Evolutionary conservation across 1,139 yeast species (phyloP).

Genomic region (Hansenula anomala): DNA sequence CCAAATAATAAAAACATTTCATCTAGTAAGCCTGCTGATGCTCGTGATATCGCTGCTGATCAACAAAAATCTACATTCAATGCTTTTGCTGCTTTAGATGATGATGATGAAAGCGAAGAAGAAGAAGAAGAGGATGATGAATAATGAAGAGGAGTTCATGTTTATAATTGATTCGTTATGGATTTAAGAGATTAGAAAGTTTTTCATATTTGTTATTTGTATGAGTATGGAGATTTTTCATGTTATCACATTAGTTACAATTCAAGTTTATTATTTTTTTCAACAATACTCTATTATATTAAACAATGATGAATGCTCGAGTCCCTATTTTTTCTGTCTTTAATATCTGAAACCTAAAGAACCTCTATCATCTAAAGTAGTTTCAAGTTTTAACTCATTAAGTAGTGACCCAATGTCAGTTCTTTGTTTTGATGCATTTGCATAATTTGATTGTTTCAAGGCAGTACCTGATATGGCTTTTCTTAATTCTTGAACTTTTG

Average conservation of each 20-base stretch:
- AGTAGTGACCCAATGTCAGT: slow-evolving; percentile 1
- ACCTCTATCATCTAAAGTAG: slow-evolving; percentile 1
- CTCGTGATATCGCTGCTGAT: slow-evolving; percentile 66
- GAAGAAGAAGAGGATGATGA: slow-evolving; percentile 29
- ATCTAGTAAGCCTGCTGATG: slow-evolving; percentile 67
- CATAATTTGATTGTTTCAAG: background rate
- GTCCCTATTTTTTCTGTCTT: no score
- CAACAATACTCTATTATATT: no score
- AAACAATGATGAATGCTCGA: no score
- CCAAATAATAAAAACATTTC: slow-evolving; percentile 74
- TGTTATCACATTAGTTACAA: no score
- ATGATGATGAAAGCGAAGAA: slow-evolving; percentile 56
- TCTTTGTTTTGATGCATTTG: background rate
- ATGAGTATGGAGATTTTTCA: no score
- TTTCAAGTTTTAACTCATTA: background rate
- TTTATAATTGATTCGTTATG: no score
- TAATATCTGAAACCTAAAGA: background rate
- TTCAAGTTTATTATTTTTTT: no score
- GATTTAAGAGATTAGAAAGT: no score
- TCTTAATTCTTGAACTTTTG: slow-evolving; percentile 44
- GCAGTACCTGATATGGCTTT: slow-evolving; percentile 30
- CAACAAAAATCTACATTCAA: slow-evolving; percentile 63
- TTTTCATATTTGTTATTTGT: no score
- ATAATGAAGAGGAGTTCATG: slow-evolving; percentile 3
- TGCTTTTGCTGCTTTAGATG: slow-evolving; percentile 75